Evolutionary conservation across 805 yeast species (phyloP).

Genomic region (Naumovozyma baii): DNA sequence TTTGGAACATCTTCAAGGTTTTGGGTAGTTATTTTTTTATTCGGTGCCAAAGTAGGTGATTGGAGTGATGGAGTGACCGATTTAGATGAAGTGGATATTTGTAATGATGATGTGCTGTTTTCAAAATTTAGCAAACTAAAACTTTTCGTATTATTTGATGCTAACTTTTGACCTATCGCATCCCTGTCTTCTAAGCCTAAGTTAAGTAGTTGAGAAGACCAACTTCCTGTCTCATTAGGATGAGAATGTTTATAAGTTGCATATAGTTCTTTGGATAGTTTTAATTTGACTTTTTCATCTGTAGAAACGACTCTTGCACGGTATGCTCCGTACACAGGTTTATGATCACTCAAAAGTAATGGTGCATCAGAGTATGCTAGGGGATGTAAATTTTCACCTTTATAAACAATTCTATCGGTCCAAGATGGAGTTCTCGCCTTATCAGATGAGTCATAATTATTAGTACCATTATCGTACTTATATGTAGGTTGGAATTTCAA

Average conservation of each 20-base stretch:
- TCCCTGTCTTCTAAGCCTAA: slow-evolving; percentile 9
- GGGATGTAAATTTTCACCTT: slow-evolving; percentile 50
- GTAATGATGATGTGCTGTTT: not conserved
- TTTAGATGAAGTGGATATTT: not conserved
- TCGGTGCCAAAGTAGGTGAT: not conserved
- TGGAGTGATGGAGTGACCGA: not conserved
- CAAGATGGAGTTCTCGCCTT: slow-evolving; percentile 91
- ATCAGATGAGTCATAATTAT: slow-evolving; percentile 76
- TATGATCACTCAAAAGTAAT: slow-evolving; percentile 72
- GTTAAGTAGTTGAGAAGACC: slow-evolving; percentile 14
- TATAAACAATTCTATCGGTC: slow-evolving; percentile 81
- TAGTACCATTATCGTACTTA: slow-evolving; percentile 80
- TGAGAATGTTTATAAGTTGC: slow-evolving; percentile 40
- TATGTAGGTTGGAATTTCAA: slow-evolving; percentile 82
- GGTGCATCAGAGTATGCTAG: slow-evolving; percentile 60
- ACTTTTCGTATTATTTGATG: slow-evolving; percentile 1
- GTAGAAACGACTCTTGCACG: slow-evolving; percentile 55
- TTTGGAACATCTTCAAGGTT: not conserved
- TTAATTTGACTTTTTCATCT: slow-evolving; percentile 50
- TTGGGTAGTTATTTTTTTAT: not conserved
- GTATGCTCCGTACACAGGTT: slow-evolving; percentile 83
- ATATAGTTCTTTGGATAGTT: slow-evolving; percentile 50
- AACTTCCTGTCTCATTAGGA: slow-evolving; percentile 20
- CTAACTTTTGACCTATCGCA: not conserved
- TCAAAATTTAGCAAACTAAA: slow-evolving; percentile 11